A percentile compares a stretch with the other conserved stretches of the same genome.
These are phyloP conservation scores for Golubevia pallescens DNA, from an alignment of 1,284 basidiomycete genomes.

Conservation along the genomic window DNA sequence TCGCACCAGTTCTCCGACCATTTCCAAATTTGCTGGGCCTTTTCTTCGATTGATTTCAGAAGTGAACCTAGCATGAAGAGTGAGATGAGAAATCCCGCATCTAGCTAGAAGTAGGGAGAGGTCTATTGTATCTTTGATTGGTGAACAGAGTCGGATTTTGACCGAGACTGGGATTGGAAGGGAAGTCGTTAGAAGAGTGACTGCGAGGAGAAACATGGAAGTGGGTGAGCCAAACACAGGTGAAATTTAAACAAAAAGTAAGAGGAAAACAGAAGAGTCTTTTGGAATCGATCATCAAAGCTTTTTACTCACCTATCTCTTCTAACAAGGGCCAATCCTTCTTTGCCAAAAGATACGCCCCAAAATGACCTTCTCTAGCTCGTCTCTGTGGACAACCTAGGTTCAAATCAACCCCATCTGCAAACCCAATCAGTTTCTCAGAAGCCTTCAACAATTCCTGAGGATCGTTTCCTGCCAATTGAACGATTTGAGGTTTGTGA, in stretches of 20 bases:
- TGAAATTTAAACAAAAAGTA: neutral
- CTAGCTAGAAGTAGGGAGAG: slow-evolving; percentile 71
- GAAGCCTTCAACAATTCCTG: slow-evolving; percentile 71
- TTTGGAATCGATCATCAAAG: neutral
- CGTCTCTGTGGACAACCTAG: slow-evolving; percentile 76
- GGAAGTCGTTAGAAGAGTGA: slow-evolving; percentile 71
- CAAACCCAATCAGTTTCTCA: slow-evolving; percentile 69
- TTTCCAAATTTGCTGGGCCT: slow-evolving; percentile 72
- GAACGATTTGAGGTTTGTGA: slow-evolving; percentile 71
- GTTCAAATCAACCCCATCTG: slow-evolving; percentile 70
- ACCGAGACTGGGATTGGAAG: slow-evolving; percentile 72
- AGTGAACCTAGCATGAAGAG: slow-evolving; percentile 75
- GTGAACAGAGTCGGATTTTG: slow-evolving; percentile 69
- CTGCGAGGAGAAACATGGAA: slow-evolving; percentile 66
- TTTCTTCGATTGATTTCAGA: slow-evolving; percentile 73
- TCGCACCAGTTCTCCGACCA: slow-evolving; percentile 70
- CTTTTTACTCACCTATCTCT: slow-evolving; percentile 68
- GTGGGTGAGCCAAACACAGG: slow-evolving; percentile 1
- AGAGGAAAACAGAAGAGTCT: neutral
- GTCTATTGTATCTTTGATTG: slow-evolving; percentile 69
- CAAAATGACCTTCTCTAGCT: slow-evolving; percentile 74
- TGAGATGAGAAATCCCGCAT: slow-evolving; percentile 73
- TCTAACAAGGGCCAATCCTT: slow-evolving; percentile 74
- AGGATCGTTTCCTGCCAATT: slow-evolving; percentile 75
- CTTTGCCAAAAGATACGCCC: slow-evolving; percentile 75